A percentile compares a stretch with the other conserved stretches of the same genome.
These are phyloP conservation scores for Ceratocystis huliohia DNA, from an alignment of 2,329 filamentous ascomycete genomes.

Conservation along the genomic window DNA sequence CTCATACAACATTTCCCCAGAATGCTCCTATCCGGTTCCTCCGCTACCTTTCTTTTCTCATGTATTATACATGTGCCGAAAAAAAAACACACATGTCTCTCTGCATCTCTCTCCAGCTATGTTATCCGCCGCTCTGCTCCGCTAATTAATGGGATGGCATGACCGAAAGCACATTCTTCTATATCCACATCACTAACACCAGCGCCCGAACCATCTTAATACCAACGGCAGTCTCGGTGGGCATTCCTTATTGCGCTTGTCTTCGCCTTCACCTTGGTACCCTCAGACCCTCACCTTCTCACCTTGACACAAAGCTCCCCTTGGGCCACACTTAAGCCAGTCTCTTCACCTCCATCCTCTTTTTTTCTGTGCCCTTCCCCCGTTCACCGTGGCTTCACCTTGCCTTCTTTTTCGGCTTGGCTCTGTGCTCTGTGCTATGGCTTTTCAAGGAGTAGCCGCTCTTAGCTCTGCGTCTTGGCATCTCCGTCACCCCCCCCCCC, in stretches of 20 bases:
- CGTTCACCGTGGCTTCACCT: constrained; percentile 10
- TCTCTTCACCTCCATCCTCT: not conserved
- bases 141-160: not conserved
- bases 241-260: not conserved
- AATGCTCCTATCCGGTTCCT: too few relatives aligned
- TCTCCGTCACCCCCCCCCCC: not conserved
- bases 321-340: not conserved
- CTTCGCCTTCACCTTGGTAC: not conserved
- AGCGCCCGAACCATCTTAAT: not conserved
- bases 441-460: not conserved
- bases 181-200: not conserved
- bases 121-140: not conserved
- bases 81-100: not conserved
- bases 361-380: not conserved
- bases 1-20: too few relatives aligned
- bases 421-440: not conserved
- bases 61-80: too few relatives aligned
- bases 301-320: not conserved
- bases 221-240: not conserved
- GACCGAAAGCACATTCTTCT: not conserved
- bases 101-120: not conserved
- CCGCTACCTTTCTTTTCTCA: not conserved
- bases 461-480: not conserved
- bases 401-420: not conserved
- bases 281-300: not conserved